A percentile compares a stretch with the other conserved stretches of the same genome.
phyloP scores from a whole-genome alignment of 371 early-diverging fungal species.

The Batrachochytrium dendrobatidis region DNA sequence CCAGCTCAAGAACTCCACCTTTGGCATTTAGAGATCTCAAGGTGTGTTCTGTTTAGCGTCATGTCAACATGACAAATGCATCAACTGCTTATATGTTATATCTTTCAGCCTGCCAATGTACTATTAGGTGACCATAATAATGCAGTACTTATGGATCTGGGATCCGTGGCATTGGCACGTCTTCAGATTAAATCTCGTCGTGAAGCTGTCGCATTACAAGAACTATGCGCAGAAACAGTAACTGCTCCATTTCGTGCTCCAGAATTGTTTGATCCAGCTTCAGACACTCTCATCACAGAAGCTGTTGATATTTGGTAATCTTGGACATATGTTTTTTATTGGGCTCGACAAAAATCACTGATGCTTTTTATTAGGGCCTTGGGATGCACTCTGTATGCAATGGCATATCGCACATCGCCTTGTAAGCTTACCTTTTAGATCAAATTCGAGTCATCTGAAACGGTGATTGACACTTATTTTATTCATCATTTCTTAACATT shows the following conservation, averaged over 20 bases:
- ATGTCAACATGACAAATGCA: neutral
- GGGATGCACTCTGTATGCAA: slow-evolving; percentile 40
- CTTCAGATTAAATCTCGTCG: slow-evolving; percentile 25
- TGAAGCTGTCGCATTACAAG: slow-evolving; percentile 39
- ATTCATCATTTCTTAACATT: neutral
- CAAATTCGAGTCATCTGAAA: no score
- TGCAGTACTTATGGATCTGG: slow-evolving; percentile 42
- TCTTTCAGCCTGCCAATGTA: slow-evolving; percentile 35
- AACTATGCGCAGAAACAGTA: slow-evolving; percentile 40
- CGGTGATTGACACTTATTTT: no score
- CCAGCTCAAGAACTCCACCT: slow-evolving; percentile 33
- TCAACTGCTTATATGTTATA: neutral
- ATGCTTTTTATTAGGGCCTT: slow-evolving; percentile 24
- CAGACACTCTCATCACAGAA: slow-evolving; percentile 25
- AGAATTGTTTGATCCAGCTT: slow-evolving; percentile 42
- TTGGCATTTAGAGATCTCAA: slow-evolving; percentile 44
- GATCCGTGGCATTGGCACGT: slow-evolving; percentile 36
- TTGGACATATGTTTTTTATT: neutral
- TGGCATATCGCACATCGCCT: slow-evolving; percentile 36
- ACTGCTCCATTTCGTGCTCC: slow-evolving; percentile 44
- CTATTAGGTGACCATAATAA: slow-evolving; percentile 22
- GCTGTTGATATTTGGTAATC: slow-evolving; percentile 31
- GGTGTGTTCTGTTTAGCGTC: slow-evolving; percentile 3
- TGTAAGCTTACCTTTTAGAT: slow-evolving; percentile 15
- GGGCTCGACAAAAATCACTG: neutral